Evolutionary conservation across 2,329 filamentous ascomycete genomes (phyloP).

Genomic region (Sphaerulina vaccinii): DNA sequence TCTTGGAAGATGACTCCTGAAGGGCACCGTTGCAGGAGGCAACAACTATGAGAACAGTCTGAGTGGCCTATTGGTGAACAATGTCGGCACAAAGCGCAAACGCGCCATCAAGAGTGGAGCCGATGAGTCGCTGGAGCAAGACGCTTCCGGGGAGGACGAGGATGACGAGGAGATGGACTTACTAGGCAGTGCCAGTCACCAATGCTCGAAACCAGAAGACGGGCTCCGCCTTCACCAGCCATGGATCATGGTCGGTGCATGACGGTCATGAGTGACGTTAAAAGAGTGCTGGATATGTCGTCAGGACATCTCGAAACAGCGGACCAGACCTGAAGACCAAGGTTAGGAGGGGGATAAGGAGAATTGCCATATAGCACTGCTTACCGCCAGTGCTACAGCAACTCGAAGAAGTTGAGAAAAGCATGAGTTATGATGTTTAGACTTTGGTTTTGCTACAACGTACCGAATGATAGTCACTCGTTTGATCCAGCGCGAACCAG

Average conservation of each 20-base stretch:
- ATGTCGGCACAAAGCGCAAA: conserved; percentile 33
- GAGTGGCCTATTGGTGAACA: conserved; percentile 12
- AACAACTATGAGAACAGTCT: conserved; percentile 6
- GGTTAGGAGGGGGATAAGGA: neutral
- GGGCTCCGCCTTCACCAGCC: neutral
- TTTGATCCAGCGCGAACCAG: neutral
- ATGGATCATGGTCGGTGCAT: conserved; percentile 4
- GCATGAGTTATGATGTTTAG: neutral
- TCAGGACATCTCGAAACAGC: neutral
- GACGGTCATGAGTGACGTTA: conserved; percentile 12
- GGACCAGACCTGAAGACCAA: neutral
- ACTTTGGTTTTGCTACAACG: conserved; percentile 5
- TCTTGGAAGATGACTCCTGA: conserved; percentile 83
- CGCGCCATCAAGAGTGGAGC: conserved; percentile 41
- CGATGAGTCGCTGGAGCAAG: conserved; percentile 56
- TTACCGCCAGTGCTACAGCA: conserved; percentile 9
- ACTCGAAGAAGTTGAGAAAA: neutral
- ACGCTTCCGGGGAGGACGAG: conserved; percentile 38
- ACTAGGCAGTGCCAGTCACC: conserved; percentile 1
- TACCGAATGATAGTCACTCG: conserved; percentile 7
- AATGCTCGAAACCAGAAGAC: neutral
- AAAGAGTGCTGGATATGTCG: neutral
- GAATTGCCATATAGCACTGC: conserved; percentile 4
- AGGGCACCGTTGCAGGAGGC: conserved; percentile 42
- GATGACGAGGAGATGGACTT: conserved; percentile 41